Base-by-base conservation (phyloP, 352 stramenopile genomes). In the Globisporangium splendens region DNA sequence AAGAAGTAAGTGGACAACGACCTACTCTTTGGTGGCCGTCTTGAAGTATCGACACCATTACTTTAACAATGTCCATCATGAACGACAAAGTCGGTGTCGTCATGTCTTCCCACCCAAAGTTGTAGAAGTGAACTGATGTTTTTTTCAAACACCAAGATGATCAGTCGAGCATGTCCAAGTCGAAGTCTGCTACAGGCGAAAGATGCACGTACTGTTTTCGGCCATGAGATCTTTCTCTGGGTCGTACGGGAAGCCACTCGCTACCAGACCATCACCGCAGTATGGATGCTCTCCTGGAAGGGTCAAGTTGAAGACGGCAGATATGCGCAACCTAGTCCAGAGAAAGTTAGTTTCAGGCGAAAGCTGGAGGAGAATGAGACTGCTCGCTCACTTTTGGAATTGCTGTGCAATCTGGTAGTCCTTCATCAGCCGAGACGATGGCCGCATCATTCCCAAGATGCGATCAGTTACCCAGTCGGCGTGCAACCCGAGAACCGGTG, bases 21-120 rank as follows among this genome's bases (percentile, higher is more conserved):
- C 59, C 57, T 72, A 75, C 83, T 66, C 77, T 78, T 55, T 83
- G 70, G 28, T 85, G 68, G 0, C 83, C 87, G 14, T 82, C 77
- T 20, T 86, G 65, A 1, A 97, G 63, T 5, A 93, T 70, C 0
- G 77, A 91, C 0, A 77, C 75, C 65, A 93, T 89, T 33, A 96
- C 86, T 53, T 90, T 89, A 51, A 89, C 82, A 46, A 97, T 93
- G 53, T 96, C 79, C 46, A 91, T 73, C 83, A 96, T 96, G 57
- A 93, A 78, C n/a, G 72, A 47, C 14, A 96, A 63, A 42, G 83
- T 80, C 3, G 89, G 89, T 0, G 82, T 93, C n/a, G 89, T 97
- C 89, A 96, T 97, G 55, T 96, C 89, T 66, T 95, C 86, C 89
- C 89, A 97, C 1, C 81, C 81, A 72, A 96, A 97, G 59, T 97